Evolutionary conservation across 225 moss, liverwort and hornwort genomes (phyloP).

Genomic region (Physcomitrium patens): DNA sequence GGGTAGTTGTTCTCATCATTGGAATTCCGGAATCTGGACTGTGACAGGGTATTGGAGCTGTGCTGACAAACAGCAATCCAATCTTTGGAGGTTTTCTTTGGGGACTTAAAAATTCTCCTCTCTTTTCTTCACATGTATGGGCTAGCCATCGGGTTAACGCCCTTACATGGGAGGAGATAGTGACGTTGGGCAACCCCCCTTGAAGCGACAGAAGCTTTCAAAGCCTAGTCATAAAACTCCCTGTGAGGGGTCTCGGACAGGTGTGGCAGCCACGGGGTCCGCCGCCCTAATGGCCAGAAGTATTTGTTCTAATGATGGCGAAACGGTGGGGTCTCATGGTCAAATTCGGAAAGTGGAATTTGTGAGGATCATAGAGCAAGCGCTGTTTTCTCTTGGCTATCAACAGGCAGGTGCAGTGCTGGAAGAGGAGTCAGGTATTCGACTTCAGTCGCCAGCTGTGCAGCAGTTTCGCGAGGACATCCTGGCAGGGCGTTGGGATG

Average conservation of each 20-base stretch:
- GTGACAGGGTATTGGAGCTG: conserved; percentile 42
- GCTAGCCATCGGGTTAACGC: conserved; percentile 99
- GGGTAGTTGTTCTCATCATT: conserved; percentile 8
- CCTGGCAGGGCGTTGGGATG: conserved; percentile 88
- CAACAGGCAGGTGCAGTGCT: conserved; percentile 80
- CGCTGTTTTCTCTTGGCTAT: conserved; percentile 91
- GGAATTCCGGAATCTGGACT: conserved; percentile 27
- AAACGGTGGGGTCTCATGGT: conserved; percentile 90
- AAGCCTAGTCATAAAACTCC: conserved; percentile 62
- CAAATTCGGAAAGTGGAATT: conserved; percentile 98
- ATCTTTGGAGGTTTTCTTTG: conserved; percentile 15
- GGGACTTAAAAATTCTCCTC: conserved; percentile 24
- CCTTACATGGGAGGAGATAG: conserved; percentile 99
- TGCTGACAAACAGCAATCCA: conserved; percentile 4
- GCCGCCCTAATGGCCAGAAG: conserved; percentile 99
- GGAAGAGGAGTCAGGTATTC: conserved; percentile 92
- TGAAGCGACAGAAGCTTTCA: conserved; percentile 95
- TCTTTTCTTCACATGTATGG: conserved; percentile 78
- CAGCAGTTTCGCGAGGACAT: conserved; percentile 90
- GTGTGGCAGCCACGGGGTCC: conserved; percentile 80
- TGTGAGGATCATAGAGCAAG: conserved; percentile 95
- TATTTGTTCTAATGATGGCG: conserved; percentile 80
- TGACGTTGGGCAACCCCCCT: conserved; percentile 99
- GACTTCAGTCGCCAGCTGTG: conserved; percentile 90
- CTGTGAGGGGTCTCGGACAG: conserved; percentile 75